These are phyloP conservation scores for Aspergillus olivimuriae DNA, from an alignment of 495 filamentous ascomycete species.

Conservation along the genomic window DNA sequence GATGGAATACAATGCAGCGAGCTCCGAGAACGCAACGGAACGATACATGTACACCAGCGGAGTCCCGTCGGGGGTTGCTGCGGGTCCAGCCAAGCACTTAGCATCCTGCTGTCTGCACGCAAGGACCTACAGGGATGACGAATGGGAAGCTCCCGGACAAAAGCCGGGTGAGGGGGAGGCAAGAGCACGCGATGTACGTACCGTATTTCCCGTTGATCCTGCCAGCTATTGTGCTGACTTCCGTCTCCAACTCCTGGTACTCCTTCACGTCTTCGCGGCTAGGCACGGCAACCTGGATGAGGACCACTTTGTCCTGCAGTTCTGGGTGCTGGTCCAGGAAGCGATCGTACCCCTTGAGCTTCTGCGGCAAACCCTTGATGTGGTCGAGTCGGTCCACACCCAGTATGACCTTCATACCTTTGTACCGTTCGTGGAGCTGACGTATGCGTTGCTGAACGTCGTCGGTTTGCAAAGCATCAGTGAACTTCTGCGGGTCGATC, in stretches of 20 bases:
- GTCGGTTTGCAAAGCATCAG: slow-evolving; percentile 62
- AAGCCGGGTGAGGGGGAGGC: slow-evolving; percentile 2
- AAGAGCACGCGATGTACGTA: slow-evolving; percentile 4
- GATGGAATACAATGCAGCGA: slow-evolving; percentile 82
- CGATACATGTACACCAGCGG: slow-evolving; percentile 92
- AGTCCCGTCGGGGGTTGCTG: slow-evolving; percentile 80
- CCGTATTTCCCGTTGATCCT: slow-evolving; percentile 74
- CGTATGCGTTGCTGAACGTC: slow-evolving; percentile 75
- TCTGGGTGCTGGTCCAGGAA: slow-evolving; percentile 91
- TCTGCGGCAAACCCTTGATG: slow-evolving; percentile 94
- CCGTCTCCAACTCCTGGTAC: slow-evolving; percentile 84
- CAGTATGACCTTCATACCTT: slow-evolving; percentile 82
- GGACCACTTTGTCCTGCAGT: slow-evolving; percentile 81
- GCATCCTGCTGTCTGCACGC: too few relatives aligned
- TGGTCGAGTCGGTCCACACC: slow-evolving; percentile 92
- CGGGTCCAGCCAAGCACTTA: too few relatives aligned
- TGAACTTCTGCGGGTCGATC: slow-evolving; percentile 88
- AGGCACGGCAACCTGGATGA: slow-evolving; percentile 91
- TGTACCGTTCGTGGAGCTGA: slow-evolving; percentile 70
- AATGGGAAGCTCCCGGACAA: neutral
- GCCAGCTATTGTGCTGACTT: slow-evolving; percentile 86
- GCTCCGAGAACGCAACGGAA: slow-evolving; percentile 76
- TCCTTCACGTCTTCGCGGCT: slow-evolving; percentile 91
- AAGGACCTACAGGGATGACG: too few relatives aligned
- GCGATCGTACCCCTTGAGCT: slow-evolving; percentile 82